A percentile compares a stretch with the other conserved stretches of the same genome.
Evolutionary conservation across 75 land plant genomes (phyloP).

Genomic region (Selaginella tamariscina): DNA sequence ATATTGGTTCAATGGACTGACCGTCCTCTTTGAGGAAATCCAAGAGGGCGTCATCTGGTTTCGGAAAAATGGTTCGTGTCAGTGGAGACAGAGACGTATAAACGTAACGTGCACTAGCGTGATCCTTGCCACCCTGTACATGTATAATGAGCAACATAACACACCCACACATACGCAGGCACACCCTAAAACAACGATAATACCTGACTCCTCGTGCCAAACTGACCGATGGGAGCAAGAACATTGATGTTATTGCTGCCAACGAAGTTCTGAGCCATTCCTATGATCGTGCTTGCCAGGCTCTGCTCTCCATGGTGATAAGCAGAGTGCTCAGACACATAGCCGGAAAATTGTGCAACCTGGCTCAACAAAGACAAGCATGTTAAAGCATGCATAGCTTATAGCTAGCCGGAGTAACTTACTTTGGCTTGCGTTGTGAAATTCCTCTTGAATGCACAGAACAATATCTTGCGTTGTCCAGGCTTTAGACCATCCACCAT

Average conservation of each 20-base stretch:
- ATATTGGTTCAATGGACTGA: conserved; percentile 75
- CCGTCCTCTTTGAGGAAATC: conserved; percentile 89
- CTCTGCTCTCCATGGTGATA: conserved; percentile 99
- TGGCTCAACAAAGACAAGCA: conserved; percentile 16
- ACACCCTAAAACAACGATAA: background rate
- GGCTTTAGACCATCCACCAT: conserved; percentile 98
- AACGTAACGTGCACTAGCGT: conserved; percentile 90
- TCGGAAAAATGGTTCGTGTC: conserved; percentile 73
- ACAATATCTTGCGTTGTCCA: conserved; percentile 91
- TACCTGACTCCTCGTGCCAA: conserved; percentile 73
- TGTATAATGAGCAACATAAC: too few species aligned
- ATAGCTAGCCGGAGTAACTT: background rate
- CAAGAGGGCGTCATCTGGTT: conserved; percentile 79
- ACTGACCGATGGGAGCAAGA: conserved; percentile 75
- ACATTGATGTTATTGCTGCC: conserved; percentile 98
- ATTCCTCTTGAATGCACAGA: conserved; percentile 84
- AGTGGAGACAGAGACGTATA: conserved; percentile 59
- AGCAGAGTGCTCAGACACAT: conserved; percentile 97
- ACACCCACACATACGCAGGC: too few species aligned
- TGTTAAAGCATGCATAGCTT: background rate
- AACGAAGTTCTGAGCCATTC: conserved; percentile 95
- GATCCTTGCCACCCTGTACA: conserved; percentile 91
- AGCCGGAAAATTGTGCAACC: conserved; percentile 96
- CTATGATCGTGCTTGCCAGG: conserved; percentile 84
- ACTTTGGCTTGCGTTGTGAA: conserved; percentile 84